Base-by-base conservation (phyloP, 345 rosid genomes). In the Euclidium syriacum region DNA sequence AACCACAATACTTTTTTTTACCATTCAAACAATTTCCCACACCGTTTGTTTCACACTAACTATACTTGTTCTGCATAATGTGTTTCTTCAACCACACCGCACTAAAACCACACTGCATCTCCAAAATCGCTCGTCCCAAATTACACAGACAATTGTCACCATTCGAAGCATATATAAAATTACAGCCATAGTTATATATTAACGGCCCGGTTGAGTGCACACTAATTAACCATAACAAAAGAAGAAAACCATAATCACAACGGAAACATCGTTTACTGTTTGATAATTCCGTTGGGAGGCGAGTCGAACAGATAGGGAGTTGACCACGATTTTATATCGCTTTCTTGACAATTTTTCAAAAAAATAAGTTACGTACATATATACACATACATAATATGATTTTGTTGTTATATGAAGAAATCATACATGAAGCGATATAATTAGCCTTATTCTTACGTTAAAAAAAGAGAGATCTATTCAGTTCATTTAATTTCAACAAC, bases 241-340 rank as follows among this genome's bases (percentile, higher is more conserved):
- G 9, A 30, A 64, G 18, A 17, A 11, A 47, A 22, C 10, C 52
- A 39, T 39, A 51, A 51, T 6, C 42, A 30, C 29, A 26, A 40
- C 11, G 17, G 41, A 40, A 20, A 39, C 25, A 41, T 64, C 18
- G n/a, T 41, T 53, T 42, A 33, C 8, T 16, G 26, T 59, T n/a
- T n/a, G n/a, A n/a, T n/a, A n/a, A n/a, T n/a, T n/a, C n/a, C n/a
- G n/a, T n/a, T n/a, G n/a, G n/a, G n/a, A n/a, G n/a, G n/a, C n/a
- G n/a, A n/a, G n/a, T n/a, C n/a, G 1, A 27, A 33, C 41, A 12
- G 16, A 32, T 6, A n/a, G 46, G 44, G 59, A 53, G 54, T 55
- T 54, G 70, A 55, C 70, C 47, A 44, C 43, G 20, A 42, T n/a
- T 32, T 32, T 30, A 11, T 22, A 11, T 53, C 25, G 44, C 30